These are phyloP conservation scores for Boletus calvinii DNA, from an alignment of 1,284 basidiomycete genomes.

Conservation along the genomic window DNA sequence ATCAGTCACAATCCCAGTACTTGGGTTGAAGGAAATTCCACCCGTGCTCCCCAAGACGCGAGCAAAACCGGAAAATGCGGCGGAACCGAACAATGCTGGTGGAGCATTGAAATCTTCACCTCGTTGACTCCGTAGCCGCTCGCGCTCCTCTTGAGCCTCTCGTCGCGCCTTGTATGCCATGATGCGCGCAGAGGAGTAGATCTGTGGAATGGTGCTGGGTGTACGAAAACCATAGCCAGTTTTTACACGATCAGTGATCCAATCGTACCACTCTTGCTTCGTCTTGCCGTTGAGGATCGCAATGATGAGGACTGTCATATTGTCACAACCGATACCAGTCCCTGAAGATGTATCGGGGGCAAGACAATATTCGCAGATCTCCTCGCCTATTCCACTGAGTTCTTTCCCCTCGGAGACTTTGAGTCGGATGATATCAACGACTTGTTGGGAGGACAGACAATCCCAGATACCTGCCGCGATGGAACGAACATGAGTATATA, in stretches of 20 bases:
- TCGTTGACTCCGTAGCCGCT: conserved; percentile 48
- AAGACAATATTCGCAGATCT: conserved; percentile 91
- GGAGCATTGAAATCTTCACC: conserved; percentile 27
- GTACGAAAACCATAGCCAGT: conserved; percentile 71
- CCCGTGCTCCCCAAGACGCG: conserved; percentile 48
- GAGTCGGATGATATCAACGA: conserved; percentile 86
- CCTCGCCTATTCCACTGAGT: conserved; percentile 82
- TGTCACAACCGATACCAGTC: conserved; percentile 95
- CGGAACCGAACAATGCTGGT: conserved; percentile 28
- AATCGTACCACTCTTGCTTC: conserved; percentile 90
- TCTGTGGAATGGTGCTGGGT: conserved; percentile 62
- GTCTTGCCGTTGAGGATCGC: conserved; percentile 87
- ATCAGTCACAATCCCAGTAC: conserved; percentile 49
- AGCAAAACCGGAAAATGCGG: conserved; percentile 41
- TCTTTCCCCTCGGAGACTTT: conserved; percentile 81
- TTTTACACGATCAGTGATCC: conserved; percentile 87
- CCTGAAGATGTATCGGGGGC: conserved; percentile 93
- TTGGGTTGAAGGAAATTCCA: conserved; percentile 59
- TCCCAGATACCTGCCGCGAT: conserved; percentile 90
- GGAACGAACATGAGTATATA: conserved; percentile 6
- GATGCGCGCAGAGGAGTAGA: conserved; percentile 64
- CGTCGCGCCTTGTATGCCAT: conserved; percentile 57
- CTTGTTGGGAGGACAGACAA: conserved; percentile 91
- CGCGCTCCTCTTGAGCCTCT: conserved; percentile 54
- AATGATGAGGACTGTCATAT: conserved; percentile 96